Evolutionary conservation across 2,329 filamentous ascomycete genomes (phyloP).

Genomic region (Xylariaceae sp.): DNA sequence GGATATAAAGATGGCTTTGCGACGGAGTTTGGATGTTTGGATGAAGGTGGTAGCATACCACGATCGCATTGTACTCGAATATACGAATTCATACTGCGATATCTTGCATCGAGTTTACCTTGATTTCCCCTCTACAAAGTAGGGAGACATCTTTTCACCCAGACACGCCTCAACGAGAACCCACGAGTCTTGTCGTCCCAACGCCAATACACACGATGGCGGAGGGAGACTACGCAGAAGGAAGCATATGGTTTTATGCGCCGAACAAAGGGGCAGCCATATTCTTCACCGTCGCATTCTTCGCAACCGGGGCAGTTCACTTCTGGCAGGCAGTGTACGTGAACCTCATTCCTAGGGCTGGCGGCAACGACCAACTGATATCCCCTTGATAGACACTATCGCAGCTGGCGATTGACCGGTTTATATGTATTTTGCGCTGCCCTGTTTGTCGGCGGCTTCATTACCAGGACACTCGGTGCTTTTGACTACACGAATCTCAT

Average conservation of each 20-base stretch:
- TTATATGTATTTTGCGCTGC: conserved; percentile 50
- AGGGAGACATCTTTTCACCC: background rate
- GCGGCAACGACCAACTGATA: too few relatives aligned
- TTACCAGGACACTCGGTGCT: conserved; percentile 42
- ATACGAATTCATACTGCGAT: too few relatives aligned
- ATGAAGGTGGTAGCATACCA: too few relatives aligned
- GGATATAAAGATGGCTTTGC: too few relatives aligned
- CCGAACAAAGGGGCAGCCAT: conserved; percentile 45
- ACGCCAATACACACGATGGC: conserved; percentile 23
- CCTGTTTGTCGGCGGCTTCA: conserved; percentile 53
- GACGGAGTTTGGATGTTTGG: too few relatives aligned
- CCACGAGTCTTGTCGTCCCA: background rate
- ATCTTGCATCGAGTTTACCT: too few relatives aligned
- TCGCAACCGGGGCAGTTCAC: conserved; percentile 36
- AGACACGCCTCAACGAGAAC: background rate
- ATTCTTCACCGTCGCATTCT: conserved; percentile 42
- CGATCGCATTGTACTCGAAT: too few relatives aligned
- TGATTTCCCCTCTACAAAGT: background rate
- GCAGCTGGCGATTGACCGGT: conserved; percentile 50
- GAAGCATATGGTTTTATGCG: conserved; percentile 43
- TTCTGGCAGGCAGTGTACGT: conserved; percentile 45
- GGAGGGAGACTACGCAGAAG: conserved; percentile 35
- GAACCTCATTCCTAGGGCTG: too few relatives aligned
- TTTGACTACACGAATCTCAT: conserved; percentile 41
- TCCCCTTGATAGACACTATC: too few relatives aligned